Evolutionary conservation across 768 basidiomycete genomes (phyloP).

Genomic region (Mycena sanguinolenta): DNA sequence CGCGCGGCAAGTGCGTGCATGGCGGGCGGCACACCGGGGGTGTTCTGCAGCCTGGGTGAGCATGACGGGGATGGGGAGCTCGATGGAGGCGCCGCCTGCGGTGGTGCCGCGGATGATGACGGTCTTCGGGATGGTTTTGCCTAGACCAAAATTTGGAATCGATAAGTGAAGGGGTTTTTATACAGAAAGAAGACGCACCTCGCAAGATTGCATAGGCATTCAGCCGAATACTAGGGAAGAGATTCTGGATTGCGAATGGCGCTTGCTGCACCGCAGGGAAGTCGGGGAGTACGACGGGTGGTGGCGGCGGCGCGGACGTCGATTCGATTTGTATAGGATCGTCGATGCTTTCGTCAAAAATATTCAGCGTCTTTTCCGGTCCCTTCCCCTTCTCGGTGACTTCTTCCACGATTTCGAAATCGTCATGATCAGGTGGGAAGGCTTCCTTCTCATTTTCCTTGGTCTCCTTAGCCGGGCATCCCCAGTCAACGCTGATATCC

Average conservation of each 20-base stretch:
- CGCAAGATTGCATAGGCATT: constrained; percentile 32
- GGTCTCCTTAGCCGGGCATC: not conserved
- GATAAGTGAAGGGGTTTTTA: not conserved
- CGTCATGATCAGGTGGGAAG: constrained; percentile 16
- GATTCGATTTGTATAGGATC: constrained; percentile 2
- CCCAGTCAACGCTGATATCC: constrained; percentile 57
- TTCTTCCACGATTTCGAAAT: constrained; percentile 30
- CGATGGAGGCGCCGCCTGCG: constrained; percentile 30
- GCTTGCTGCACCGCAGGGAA: constrained; percentile 29
- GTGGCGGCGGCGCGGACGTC: constrained; percentile 16
- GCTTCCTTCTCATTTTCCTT: not conserved
- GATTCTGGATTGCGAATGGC: constrained; percentile 23
- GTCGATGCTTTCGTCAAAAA: constrained; percentile 30
- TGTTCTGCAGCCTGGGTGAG: constrained; percentile 31
- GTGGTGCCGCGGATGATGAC: constrained; percentile 32
- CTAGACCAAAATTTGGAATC: constrained; percentile 7
- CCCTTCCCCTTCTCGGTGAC: constrained; percentile 1
- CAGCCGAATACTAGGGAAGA: constrained; percentile 30
- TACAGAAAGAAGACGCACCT: constrained; percentile 5
- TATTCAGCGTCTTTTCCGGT: constrained; percentile 13
- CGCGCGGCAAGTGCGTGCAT: constrained; percentile 33
- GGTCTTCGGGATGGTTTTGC: constrained; percentile 32
- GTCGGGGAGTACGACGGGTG: constrained; percentile 20
- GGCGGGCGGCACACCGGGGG: constrained; percentile 23
- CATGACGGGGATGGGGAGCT: constrained; percentile 27